phyloP scores from a whole-genome alignment of 495 filamentous ascomycete genomes.

The Diplogelasinospora grovesii region DNA sequence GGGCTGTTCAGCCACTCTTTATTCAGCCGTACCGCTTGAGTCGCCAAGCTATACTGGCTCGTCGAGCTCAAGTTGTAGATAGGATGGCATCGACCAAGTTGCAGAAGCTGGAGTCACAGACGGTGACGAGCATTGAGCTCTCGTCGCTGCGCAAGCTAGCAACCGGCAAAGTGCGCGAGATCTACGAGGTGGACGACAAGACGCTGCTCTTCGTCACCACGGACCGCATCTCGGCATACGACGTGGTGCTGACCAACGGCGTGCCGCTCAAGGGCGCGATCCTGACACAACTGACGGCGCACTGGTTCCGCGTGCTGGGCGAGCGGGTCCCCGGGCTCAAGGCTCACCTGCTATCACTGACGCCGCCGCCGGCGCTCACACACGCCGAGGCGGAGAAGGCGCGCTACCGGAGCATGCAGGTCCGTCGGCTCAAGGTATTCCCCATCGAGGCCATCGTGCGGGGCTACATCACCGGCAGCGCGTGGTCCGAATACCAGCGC shows the following conservation, averaged over 20 bases:
- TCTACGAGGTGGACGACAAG: slow-evolving; percentile 67
- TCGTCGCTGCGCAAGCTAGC: slow-evolving; percentile 30
- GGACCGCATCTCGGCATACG: slow-evolving; percentile 91
- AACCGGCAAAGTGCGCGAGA: slow-evolving; percentile 69
- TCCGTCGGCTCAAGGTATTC: slow-evolving; percentile 69
- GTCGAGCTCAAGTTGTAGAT: too few species aligned
- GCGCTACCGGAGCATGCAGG: slow-evolving; percentile 71
- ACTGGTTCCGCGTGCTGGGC: slow-evolving; percentile 77
- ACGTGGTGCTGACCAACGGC: slow-evolving; percentile 87
- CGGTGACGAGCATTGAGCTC: slow-evolving; percentile 24
- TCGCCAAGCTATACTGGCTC: too few species aligned
- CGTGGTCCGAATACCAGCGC: slow-evolving; percentile 71
- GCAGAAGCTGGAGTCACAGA: slow-evolving; percentile 8
- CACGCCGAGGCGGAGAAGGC: slow-evolving; percentile 44
- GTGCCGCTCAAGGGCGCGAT: slow-evolving; percentile 78
- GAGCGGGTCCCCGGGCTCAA: slow-evolving; percentile 58
- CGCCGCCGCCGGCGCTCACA: slow-evolving; percentile 50
- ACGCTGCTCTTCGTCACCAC: slow-evolving; percentile 77
- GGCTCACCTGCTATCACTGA: slow-evolving; percentile 70
- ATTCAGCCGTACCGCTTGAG: too few species aligned
- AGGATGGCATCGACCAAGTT: too few species aligned
- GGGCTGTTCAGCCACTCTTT: too few species aligned
- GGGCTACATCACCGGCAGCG: slow-evolving; percentile 89
- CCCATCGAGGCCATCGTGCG: slow-evolving; percentile 85
- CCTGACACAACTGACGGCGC: slow-evolving; percentile 73